phyloP scores from a whole-genome alignment of 805 yeast genomes.

The Yarrowia phangngaensis region DNA sequence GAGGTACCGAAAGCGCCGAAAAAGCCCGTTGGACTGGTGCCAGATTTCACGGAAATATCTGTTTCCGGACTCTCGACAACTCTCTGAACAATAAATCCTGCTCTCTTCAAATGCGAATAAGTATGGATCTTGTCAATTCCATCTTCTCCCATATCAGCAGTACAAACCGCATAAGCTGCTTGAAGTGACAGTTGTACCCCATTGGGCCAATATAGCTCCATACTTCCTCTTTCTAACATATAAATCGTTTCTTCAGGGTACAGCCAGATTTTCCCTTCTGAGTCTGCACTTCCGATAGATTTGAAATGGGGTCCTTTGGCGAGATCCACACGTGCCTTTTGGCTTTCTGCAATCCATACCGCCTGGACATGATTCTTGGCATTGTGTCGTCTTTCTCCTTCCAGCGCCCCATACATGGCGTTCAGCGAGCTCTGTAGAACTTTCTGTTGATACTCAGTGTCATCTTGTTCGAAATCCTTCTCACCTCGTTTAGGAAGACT shows the following conservation, averaged over 20 bases:
- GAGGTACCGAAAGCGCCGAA: not conserved
- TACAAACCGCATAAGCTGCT: constrained; percentile 55
- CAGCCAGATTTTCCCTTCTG: constrained; percentile 50
- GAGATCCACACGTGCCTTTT: constrained; percentile 43
- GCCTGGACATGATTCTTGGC: constrained; percentile 52
- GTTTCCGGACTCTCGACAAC: too few species aligned
- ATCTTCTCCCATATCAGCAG: constrained; percentile 39
- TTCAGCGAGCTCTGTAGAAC: constrained; percentile 53
- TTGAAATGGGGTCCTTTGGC: constrained; percentile 71
- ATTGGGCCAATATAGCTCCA: constrained; percentile 43
- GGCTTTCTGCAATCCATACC: constrained; percentile 43
- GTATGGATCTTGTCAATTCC: constrained; percentile 58
- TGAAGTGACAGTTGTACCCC: constrained; percentile 54
- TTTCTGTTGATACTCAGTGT: constrained; percentile 51
- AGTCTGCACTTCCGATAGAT: constrained; percentile 62
- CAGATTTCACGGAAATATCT: constrained; percentile 33
- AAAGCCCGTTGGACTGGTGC: not conserved
- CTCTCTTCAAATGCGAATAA: constrained; percentile 68
- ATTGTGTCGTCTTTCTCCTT: constrained; percentile 38
- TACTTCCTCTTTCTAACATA: constrained; percentile 74
- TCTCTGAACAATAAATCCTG: constrained; percentile 63
- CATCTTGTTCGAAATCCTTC: constrained; percentile 83
- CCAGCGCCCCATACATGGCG: constrained; percentile 69
- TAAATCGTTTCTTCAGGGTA: constrained; percentile 68
- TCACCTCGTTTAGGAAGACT: constrained; percentile 68